Conservation (phyloP, 768 basidiomycete genomes). For the Tremella fuciformis region DNA sequence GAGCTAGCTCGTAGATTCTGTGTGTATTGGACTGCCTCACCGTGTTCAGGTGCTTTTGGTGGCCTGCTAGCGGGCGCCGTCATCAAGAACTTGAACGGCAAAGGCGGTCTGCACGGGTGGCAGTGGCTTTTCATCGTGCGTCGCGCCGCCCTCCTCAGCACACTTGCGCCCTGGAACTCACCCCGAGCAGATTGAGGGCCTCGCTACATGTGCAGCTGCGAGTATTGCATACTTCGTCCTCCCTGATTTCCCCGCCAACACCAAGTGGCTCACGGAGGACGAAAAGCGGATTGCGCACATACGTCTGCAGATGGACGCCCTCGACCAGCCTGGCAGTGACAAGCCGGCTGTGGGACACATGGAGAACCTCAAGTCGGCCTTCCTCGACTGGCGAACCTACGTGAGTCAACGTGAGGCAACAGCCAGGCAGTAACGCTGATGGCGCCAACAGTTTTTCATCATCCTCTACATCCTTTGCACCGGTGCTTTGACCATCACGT, state of each 20-base stretch:
- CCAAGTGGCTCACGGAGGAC: slow-evolving; percentile 35
- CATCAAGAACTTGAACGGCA: slow-evolving; percentile 48
- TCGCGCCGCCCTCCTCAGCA: too few relatives aligned
- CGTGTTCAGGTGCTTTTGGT: too few relatives aligned
- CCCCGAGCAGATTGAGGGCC: too few relatives aligned
- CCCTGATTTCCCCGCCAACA: slow-evolving; percentile 30
- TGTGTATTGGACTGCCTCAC: too few relatives aligned
- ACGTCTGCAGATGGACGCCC: too few relatives aligned
- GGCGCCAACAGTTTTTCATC: not conserved
- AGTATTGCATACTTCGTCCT: slow-evolving; percentile 16
- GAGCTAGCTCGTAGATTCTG: too few relatives aligned
- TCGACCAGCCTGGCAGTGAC: slow-evolving; percentile 5
- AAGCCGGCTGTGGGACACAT: slow-evolving; percentile 29
- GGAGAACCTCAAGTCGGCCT: slow-evolving; percentile 28
- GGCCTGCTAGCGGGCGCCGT: too few relatives aligned
- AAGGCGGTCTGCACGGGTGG: slow-evolving; percentile 68
- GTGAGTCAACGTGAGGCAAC: not conserved
- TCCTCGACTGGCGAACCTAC: slow-evolving; percentile 12
- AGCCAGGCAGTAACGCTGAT: slow-evolving; percentile 10
- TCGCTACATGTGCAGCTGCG: too few relatives aligned
- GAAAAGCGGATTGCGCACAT: slow-evolving; percentile 9
- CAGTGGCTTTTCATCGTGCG: slow-evolving; percentile 54
- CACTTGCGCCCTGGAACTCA: too few relatives aligned
- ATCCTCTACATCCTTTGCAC: too few relatives aligned
- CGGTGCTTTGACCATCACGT: slow-evolving; percentile 13